phyloP scores from a whole-genome alignment of 176 grass and related monocot species.

The Urochloa ruziziensis region DNA sequence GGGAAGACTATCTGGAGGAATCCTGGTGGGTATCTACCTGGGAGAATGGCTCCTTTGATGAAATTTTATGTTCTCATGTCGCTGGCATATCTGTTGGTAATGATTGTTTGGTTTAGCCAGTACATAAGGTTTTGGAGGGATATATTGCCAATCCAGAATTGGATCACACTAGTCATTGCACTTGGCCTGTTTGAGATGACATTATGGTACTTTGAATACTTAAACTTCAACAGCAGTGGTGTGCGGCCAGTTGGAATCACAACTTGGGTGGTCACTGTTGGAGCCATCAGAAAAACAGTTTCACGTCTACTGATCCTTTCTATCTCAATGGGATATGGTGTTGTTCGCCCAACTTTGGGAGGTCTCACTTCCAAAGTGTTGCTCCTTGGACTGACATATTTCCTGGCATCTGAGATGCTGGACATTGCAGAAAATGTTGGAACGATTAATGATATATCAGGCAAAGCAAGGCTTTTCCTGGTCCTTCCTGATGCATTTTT shows the following conservation, averaged over 20 bases:
- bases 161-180: constrained; percentile 90
- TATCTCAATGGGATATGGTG: constrained; percentile 98
- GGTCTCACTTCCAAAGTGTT: constrained; percentile 95
- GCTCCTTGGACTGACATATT: constrained; percentile 97
- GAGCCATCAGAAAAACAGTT: constrained; percentile 88
- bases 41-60: constrained; percentile 91
- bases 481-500: constrained; percentile 96
- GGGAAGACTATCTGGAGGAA: constrained; percentile 98
- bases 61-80: constrained; percentile 94
- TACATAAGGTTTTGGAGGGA: constrained; percentile 97
- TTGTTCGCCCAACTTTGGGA: constrained; percentile 92
- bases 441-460: constrained; percentile 97
- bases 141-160: constrained; percentile 91
- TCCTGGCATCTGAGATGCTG: constrained; percentile 82
- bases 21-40: constrained; percentile 86
- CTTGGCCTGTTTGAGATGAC: constrained; percentile 98
- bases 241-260: constrained; percentile 89
- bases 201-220: constrained; percentile 97
- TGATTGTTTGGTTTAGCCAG: constrained; percentile 81
- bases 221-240: constrained; percentile 90
- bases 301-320: constrained; percentile 92
- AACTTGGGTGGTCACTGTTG: constrained; percentile 98
- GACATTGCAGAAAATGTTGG: constrained; percentile 96
- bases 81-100: constrained; percentile 68
- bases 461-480: constrained; percentile 88